Conservation (phyloP, 2,329 filamentous ascomycete genomes). For the Acrocalymma vagum region DNA sequence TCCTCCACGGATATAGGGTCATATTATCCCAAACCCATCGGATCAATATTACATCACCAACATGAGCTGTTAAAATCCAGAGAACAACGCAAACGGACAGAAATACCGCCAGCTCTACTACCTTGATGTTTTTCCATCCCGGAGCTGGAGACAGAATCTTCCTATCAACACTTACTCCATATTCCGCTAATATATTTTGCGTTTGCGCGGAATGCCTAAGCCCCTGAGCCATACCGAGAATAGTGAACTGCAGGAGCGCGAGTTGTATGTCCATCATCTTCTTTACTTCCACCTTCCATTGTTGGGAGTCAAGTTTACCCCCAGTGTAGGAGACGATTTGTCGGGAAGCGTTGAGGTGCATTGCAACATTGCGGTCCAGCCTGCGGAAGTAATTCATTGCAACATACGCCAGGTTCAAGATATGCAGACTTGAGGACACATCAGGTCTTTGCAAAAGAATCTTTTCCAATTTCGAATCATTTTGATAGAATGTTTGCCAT, state of each 20-base stretch:
- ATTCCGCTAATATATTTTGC: slow-evolving; percentile 1
- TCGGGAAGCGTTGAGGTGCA: slow-evolving; percentile 14
- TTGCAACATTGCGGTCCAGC: slow-evolving; percentile 4
- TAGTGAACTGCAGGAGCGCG: slow-evolving; percentile 13
- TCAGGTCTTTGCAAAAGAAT: slow-evolving; percentile 7
- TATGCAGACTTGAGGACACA: slow-evolving; percentile 13
- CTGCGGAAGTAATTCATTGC: slow-evolving; percentile 12
- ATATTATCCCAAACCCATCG: too few species aligned
- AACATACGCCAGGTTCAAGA: slow-evolving; percentile 17
- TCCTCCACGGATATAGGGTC: too few species aligned
- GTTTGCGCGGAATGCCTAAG: slow-evolving; percentile 12
- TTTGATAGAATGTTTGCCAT: slow-evolving; percentile 17
- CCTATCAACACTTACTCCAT: slow-evolving; percentile 7
- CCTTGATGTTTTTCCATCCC: slow-evolving; percentile 6
- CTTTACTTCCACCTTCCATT: slow-evolving; percentile 20
- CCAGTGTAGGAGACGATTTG: slow-evolving; percentile 14
- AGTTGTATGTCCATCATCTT: slow-evolving; percentile 13
- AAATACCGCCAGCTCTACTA: neutral
- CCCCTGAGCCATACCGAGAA: slow-evolving; percentile 14
- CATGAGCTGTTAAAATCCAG: neutral
- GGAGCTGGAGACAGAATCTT: slow-evolving; percentile 4
- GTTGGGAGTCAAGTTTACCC: slow-evolving; percentile 10
- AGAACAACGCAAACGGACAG: neutral
- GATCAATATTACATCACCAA: too few species aligned
- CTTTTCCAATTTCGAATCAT: slow-evolving; percentile 7